phyloP scores from a whole-genome alignment of 805 yeast species.

The Komagataella pastoris region DNA sequence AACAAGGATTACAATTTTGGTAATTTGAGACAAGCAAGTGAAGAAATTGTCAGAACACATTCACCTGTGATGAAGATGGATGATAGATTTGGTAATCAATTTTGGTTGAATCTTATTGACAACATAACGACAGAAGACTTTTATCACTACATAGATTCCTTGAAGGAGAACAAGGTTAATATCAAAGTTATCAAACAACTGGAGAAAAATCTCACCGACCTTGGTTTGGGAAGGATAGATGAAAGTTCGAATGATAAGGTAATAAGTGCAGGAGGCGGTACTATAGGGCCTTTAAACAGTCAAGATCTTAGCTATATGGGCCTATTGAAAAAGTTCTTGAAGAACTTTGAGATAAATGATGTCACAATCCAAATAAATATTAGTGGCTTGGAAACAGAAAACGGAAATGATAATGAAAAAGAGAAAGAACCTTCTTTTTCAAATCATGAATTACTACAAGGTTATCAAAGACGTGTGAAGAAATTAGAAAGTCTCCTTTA shows the following conservation, averaged over 20 bases:
- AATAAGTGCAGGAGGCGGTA: conserved; percentile 7
- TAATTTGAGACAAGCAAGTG: background rate
- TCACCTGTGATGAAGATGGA: background rate
- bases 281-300: conserved; percentile 17
- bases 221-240: conserved; percentile 4
- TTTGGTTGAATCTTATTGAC: conserved; percentile 8
- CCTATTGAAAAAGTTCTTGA: conserved; percentile 28
- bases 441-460: conserved; percentile 30
- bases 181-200: conserved; percentile 21
- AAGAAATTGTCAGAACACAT: background rate
- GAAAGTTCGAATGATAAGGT: background rate
- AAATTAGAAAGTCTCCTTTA: conserved; percentile 69
- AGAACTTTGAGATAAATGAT: conserved; percentile 27
- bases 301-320: conserved; percentile 20
- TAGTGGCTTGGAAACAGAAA: conserved; percentile 9
- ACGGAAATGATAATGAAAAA: conserved; percentile 6
- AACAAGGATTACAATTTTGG: conserved; percentile 7
- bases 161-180: conserved; percentile 17
- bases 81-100: background rate
- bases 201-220: conserved; percentile 21
- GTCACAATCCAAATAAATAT: conserved; percentile 8
- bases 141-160: conserved; percentile 20
- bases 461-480: conserved; percentile 59
- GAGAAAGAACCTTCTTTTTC: conserved; percentile 7
- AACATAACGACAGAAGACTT: conserved; percentile 17